phyloP scores from a whole-genome alignment of 495 filamentous ascomycete genomes.

The Daldinia caldariorum region DNA sequence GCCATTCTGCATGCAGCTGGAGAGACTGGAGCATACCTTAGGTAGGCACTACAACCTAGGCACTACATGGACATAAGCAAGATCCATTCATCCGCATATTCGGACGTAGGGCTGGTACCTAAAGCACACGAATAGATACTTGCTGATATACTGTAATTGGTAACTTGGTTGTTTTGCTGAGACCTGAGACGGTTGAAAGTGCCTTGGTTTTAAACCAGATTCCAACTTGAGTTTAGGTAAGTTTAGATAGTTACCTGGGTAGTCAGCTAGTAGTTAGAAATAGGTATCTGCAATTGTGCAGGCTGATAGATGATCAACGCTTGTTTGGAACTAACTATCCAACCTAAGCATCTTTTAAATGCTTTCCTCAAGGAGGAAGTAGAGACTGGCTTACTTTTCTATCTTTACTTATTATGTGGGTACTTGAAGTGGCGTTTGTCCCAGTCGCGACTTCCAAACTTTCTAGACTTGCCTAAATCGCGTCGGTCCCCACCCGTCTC shows the following conservation, averaged over 20 bases:
- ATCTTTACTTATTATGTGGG: conserved; percentile 5
- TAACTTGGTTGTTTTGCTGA: neutral
- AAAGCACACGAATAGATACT: neutral
- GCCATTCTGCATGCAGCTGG: neutral
- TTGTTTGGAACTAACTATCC: neutral
- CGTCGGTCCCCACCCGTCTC: conserved; percentile 39
- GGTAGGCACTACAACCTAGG: neutral
- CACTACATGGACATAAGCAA: neutral
- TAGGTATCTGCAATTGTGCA: neutral
- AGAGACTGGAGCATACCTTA: too few species aligned
- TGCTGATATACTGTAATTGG: neutral
- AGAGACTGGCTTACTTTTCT: neutral
- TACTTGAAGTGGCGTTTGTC: neutral
- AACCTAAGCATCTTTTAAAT: neutral
- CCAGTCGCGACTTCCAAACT: conserved; percentile 17
- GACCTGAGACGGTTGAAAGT: neutral
- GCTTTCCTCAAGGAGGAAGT: conserved; percentile 2
- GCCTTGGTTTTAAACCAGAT: neutral
- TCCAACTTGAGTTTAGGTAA: neutral
- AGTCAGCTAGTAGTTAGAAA: too few species aligned
- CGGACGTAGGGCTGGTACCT: neutral
- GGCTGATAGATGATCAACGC: neutral
- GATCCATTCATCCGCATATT: neutral
- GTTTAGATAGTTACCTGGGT: too few species aligned
- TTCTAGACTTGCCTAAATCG: conserved; percentile 26